A percentile compares a stretch with the other conserved stretches of the same genome.
These are phyloP conservation scores for Cyclospora cayetanensis DNA, from an alignment of 169 alveolate genomes.

Conservation along the genomic window DNA sequence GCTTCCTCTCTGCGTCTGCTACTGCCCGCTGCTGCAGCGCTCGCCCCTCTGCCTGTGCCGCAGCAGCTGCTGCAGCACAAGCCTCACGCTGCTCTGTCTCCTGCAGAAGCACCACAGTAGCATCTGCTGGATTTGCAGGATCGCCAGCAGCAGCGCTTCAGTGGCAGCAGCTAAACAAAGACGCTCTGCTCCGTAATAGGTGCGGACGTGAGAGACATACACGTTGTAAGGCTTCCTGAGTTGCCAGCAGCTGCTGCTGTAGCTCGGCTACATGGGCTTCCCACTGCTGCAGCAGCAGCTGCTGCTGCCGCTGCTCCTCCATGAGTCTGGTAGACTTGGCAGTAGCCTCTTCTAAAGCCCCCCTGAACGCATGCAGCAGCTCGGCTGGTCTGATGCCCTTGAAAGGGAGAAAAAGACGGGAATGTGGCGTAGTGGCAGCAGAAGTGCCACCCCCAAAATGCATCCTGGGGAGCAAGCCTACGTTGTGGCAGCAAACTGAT, in stretches of 20 bases:
- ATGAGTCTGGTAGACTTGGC: not conserved
- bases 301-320: conserved; percentile 54
- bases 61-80: conserved; percentile 38
- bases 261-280: too few species aligned
- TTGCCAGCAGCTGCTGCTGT: not conserved
- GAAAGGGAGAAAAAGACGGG: not conserved
- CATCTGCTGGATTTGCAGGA: not conserved
- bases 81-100: conserved; percentile 45
- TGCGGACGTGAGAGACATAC: not conserved
- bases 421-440: conserved; percentile 9
- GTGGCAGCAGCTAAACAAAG: not conserved
- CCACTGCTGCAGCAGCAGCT: conserved; percentile 17
- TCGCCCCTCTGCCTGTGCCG: conserved; percentile 31
- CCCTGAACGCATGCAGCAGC: conserved; percentile 10
- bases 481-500: conserved; percentile 14
- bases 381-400: not conserved
- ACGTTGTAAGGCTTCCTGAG: not conserved
- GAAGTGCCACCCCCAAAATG: too few species aligned
- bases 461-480: not conserved
- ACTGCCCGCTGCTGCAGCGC: too few species aligned
- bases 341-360: not conserved
- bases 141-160: not conserved
- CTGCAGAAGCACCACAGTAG: conserved; percentile 1
- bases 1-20: not conserved
- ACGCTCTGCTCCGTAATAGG: too few species aligned